A percentile compares a stretch with the other conserved stretches of the same genome.
These are phyloP conservation scores for Eucalyptus erythrocorys DNA, from an alignment of 345 rosid species.

Conservation along the genomic window DNA sequence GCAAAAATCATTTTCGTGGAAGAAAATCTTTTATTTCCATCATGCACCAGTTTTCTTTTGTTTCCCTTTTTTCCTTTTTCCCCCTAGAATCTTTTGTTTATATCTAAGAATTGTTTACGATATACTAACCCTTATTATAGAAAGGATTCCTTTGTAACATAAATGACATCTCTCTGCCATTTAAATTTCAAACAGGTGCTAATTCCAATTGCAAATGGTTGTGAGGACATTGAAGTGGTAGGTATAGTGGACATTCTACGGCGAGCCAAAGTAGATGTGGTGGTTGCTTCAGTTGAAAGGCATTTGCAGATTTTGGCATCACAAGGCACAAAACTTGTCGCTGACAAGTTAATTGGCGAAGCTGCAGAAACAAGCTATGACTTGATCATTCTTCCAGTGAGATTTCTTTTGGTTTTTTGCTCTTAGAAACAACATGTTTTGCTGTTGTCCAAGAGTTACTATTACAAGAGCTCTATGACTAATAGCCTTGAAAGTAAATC, in stretches of 20 bases:
- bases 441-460: neutral
- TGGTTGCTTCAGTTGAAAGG: conserved; percentile 73
- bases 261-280: conserved; percentile 77
- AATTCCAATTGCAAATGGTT: conserved; percentile 80
- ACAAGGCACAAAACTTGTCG: conserved; percentile 63
- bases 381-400: conserved; percentile 78
- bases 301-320: conserved; percentile 49
- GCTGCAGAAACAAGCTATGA: conserved; percentile 51
- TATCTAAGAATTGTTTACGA: neutral
- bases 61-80: neutral
- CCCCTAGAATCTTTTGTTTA: neutral
- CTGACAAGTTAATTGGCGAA: conserved; percentile 60
- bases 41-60: neutral
- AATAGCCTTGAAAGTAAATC: neutral
- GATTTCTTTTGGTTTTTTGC: neutral
- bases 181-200: conserved; percentile 47
- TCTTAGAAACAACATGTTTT: neutral
- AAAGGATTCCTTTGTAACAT: neutral
- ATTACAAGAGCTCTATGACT: neutral
- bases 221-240: conserved; percentile 71
- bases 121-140: neutral
- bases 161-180: neutral
- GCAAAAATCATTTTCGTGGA: neutral
- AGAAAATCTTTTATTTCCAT: neutral
- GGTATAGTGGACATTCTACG: conserved; percentile 58